A percentile compares a stretch with the other conserved stretches of the same genome.
phyloP scores from a whole-genome alignment of 306 rosid genomes.

The Cyamopsis tetragonoloba region DNA sequence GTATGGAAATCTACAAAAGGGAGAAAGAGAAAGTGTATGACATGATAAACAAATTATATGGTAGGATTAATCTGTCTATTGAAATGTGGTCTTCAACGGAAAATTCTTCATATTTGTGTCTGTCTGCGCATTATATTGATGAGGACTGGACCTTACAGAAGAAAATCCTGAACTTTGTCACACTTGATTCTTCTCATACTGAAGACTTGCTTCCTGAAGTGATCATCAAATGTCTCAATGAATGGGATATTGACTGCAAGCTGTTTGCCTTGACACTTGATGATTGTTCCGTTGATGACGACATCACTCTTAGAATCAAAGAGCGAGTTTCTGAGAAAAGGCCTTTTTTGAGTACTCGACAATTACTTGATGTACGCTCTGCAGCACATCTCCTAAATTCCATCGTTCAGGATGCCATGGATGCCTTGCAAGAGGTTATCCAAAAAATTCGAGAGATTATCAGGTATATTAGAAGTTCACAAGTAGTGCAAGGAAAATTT shows the following conservation, averaged over 20 bases:
- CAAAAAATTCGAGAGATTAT: constrained; percentile 76
- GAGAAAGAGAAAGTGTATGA: constrained; percentile 68
- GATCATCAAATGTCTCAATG: constrained; percentile 66
- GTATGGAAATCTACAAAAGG: constrained; percentile 66
- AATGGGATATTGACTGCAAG: constrained; percentile 84
- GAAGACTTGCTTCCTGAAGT: constrained; percentile 88
- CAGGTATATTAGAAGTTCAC: constrained; percentile 69
- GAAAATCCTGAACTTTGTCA: constrained; percentile 76
- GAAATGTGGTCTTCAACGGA: constrained; percentile 83
- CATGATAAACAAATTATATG: constrained; percentile 53
- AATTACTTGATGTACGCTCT: constrained; percentile 72
- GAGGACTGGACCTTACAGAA: constrained; percentile 77
- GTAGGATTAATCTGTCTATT: constrained; percentile 78
- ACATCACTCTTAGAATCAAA: constrained; percentile 66
- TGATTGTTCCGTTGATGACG: constrained; percentile 70
- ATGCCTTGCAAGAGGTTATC: constrained; percentile 57
- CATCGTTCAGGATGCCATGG: constrained; percentile 62
- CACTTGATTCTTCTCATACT: constrained; percentile 83
- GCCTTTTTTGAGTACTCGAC: constrained; percentile 63
- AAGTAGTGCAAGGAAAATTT: constrained; percentile 63
- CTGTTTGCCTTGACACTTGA: constrained; percentile 90
- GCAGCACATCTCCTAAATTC: constrained; percentile 69
- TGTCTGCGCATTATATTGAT: constrained; percentile 76
- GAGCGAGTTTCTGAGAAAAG: constrained; percentile 69
- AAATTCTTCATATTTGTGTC: constrained; percentile 54